Conservation (phyloP, 2,329 filamentous ascomycete species). For the Fusarium liriodendri region DNA sequence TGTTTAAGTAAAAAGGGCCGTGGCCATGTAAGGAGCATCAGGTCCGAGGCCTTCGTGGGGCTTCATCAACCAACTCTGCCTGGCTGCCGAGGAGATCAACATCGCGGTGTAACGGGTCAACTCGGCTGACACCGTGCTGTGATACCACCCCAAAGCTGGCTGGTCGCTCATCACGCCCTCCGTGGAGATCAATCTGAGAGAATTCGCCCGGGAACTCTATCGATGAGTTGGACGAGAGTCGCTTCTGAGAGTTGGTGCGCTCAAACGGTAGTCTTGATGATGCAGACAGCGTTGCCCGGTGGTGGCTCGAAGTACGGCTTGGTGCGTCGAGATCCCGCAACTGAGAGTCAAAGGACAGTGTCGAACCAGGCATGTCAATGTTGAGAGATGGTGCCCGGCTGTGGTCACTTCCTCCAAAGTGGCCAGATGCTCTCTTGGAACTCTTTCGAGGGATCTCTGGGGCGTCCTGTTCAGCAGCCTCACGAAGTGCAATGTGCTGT, state of each 20-base stretch:
- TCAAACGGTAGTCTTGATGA: slow-evolving; percentile 65
- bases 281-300: slow-evolving; percentile 39
- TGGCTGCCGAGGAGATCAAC: slow-evolving; percentile 63
- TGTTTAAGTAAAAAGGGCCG: neutral
- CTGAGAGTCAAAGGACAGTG: slow-evolving; percentile 36
- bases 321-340: slow-evolving; percentile 33
- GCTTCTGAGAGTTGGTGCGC: slow-evolving; percentile 64
- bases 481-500: slow-evolving; percentile 28
- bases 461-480: slow-evolving; percentile 50
- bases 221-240: slow-evolving; percentile 63
- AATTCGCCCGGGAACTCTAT: slow-evolving; percentile 59
- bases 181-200: slow-evolving; percentile 54
- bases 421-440: slow-evolving; percentile 70
- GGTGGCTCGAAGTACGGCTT: slow-evolving; percentile 37
- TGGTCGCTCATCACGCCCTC: slow-evolving; percentile 58
- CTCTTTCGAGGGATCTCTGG: slow-evolving; percentile 78
- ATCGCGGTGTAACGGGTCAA: slow-evolving; percentile 60
- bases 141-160: slow-evolving; percentile 68
- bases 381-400: slow-evolving; percentile 51
- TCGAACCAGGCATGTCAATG: slow-evolving; percentile 40
- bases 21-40: slow-evolving; percentile 11
- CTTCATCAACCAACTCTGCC: slow-evolving; percentile 67
- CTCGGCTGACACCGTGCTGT: slow-evolving; percentile 66
- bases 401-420: slow-evolving; percentile 37
- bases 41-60: slow-evolving; percentile 37